Base-by-base conservation (phyloP, 2,329 filamentous ascomycete genomes). In the Fusarium nurragi region DNA sequence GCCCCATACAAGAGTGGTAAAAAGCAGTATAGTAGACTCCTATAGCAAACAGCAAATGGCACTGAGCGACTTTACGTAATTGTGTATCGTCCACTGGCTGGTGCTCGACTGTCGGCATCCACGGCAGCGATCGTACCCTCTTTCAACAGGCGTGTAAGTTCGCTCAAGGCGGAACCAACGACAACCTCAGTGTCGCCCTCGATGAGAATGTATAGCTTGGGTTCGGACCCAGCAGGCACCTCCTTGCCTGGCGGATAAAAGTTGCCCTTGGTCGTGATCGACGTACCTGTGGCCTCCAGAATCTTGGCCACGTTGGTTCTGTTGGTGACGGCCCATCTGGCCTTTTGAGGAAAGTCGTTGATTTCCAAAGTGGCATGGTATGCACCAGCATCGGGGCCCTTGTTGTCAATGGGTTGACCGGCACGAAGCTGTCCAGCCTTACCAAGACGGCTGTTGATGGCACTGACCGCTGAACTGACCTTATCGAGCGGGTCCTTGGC, bases 341-440 rank as follows among this genome's bases (percentile, higher is more conserved):
- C 95, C 83, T 97, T 98, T 77, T 99, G 95, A 30, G 95, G 95
- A 78, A 98, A 98, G 79, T 99, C 95, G 78, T 99, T 99, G 86
- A 99, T 99, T 78, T 98, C 95, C 62, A 99, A 84, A 5, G 94
- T 98, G 16, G 95, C 94, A 77, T 99, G 95, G 84, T 93, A 99
- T 1, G 94, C 93, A 48, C 95, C 95, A 4, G 95, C 95, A 77
- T 99, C 95, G 1, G 95, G 95, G 1, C 95, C 95, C 78, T 97
- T 97, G 81, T 99, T 99, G 81, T 99, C 95, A 75, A 97, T 96
- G 9, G 95, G 93, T 62, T 97, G 94, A 14, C 95, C 95, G 5
- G 92, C 90, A 60, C 95, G 90, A 71, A 97, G 89, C 75, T 95
- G 91, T 32, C 94, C 94, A 30, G 93, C 92, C 70, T 93, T 92